A percentile compares a stretch with the other conserved stretches of the same genome.
phyloP scores from a whole-genome alignment of 2,329 filamentous ascomycete species.

The Xylaria sp. region DNA sequence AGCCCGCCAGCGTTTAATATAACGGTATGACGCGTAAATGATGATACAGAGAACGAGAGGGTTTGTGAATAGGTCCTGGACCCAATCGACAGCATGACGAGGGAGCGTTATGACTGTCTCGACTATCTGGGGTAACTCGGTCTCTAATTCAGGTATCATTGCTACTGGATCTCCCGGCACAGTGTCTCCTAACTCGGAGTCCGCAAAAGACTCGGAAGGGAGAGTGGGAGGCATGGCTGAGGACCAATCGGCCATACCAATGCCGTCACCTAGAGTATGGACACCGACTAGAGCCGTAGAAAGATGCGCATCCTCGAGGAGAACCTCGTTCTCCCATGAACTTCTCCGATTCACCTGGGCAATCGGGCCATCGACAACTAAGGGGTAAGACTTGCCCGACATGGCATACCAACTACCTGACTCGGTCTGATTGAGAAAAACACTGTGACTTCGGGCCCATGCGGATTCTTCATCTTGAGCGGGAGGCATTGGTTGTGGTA shows the following conservation, averaged over 20 bases:
- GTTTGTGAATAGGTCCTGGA: constrained; percentile 63
- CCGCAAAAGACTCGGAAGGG: constrained; percentile 41
- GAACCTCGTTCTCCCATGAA: constrained; percentile 59
- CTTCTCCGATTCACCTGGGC: constrained; percentile 59
- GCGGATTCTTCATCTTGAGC: constrained; percentile 61
- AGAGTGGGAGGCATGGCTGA: constrained; percentile 54
- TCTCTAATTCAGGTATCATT: constrained; percentile 43
- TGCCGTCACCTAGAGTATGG: constrained; percentile 68
- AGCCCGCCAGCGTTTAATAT: constrained; percentile 57
- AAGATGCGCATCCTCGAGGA: constrained; percentile 59
- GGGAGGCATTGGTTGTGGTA: constrained; percentile 84
- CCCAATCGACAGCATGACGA: constrained; percentile 60
- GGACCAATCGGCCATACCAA: constrained; percentile 51
- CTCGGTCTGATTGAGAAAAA: constrained; percentile 89
- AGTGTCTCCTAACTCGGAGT: constrained; percentile 35
- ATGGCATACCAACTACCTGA: constrained; percentile 94
- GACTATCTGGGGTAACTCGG: constrained; percentile 58
- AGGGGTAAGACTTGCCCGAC: constrained; percentile 86
- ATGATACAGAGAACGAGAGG: constrained; percentile 48
- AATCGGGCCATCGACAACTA: constrained; percentile 75
- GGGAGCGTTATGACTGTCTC: constrained; percentile 64
- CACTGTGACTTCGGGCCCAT: constrained; percentile 68
- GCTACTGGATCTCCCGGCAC: constrained; percentile 52
- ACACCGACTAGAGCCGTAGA: constrained; percentile 76
- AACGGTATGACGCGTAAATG: constrained; percentile 56